phyloP scores from a whole-genome alignment of 225 moss, liverwort and hornwort genomes.

The Polytrichum commune region DNA sequence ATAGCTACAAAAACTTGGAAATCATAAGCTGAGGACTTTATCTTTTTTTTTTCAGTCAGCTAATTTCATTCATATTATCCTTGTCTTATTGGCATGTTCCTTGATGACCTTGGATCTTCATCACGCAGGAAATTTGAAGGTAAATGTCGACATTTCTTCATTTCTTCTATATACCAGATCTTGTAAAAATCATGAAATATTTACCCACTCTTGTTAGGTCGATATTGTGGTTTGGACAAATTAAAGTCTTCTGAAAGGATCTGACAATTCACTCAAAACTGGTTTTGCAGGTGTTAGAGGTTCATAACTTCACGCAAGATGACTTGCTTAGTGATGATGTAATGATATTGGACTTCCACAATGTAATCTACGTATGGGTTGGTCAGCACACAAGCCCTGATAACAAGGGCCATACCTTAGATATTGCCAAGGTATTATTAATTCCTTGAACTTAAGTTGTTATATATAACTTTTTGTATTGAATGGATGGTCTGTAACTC shows the following conservation, averaged over 20 bases:
- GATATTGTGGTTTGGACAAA: too few species aligned
- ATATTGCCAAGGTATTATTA: slow-evolving; percentile 54
- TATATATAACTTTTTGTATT: neutral
- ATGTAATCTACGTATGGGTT: slow-evolving; percentile 71
- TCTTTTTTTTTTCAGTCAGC: too few species aligned
- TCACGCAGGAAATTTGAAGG: slow-evolving; percentile 47
- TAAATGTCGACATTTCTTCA: neutral
- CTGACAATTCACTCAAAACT: neutral
- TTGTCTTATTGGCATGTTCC: slow-evolving; percentile 21
- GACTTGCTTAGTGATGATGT: slow-evolving; percentile 92
- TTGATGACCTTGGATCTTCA: slow-evolving; percentile 1
- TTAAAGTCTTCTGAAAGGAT: too few species aligned
- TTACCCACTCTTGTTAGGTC: too few species aligned
- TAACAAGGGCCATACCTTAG: slow-evolving; percentile 53
- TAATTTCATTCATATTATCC: neutral
- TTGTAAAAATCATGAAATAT: too few species aligned
- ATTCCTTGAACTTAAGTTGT: neutral
- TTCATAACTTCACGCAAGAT: slow-evolving; percentile 88
- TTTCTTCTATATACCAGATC: too few species aligned
- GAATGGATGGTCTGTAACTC: too few species aligned
- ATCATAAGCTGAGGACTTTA: too few species aligned
- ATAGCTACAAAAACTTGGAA: too few species aligned
- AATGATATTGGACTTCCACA: slow-evolving; percentile 78
- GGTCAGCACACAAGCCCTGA: slow-evolving; percentile 62
- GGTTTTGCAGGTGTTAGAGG: slow-evolving; percentile 62